These are phyloP conservation scores for Vitis hybrid DNA, from an alignment of 177 flowering plant genomes.

Conservation along the genomic window DNA sequence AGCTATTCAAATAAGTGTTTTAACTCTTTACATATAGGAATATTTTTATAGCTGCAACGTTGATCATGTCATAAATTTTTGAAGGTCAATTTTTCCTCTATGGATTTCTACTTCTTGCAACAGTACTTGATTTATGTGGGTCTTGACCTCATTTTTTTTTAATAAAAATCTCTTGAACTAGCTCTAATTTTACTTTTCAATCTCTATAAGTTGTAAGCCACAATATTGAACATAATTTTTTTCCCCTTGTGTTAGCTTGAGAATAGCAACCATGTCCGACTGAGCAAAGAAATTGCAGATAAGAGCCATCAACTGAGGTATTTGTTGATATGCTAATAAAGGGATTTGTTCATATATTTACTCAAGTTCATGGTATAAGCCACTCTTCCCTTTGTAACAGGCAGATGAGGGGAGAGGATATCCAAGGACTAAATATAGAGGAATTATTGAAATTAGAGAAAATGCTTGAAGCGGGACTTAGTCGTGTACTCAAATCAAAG, in stretches of 20 bases:
- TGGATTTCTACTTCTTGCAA: too few relatives aligned
- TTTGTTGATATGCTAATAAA: background rate
- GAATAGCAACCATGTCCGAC: constrained; percentile 18
- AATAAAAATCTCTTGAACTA: too few relatives aligned
- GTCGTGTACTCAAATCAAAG: constrained; percentile 38
- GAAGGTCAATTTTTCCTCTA: too few relatives aligned
- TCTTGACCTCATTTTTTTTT: too few relatives aligned
- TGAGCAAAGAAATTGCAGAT: constrained; percentile 36
- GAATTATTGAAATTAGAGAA: constrained; percentile 36
- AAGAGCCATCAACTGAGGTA: constrained; percentile 32
- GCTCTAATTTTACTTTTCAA: too few relatives aligned
- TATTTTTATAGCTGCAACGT: too few relatives aligned
- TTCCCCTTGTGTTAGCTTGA: constrained; percentile 21
- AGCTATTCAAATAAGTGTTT: too few relatives aligned
- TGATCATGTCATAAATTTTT: too few relatives aligned
- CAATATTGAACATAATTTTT: background rate
- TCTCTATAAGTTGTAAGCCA: too few relatives aligned
- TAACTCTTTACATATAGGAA: too few relatives aligned
- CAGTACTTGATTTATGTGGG: too few relatives aligned
- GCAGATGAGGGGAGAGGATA: constrained; percentile 43
- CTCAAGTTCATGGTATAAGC: background rate
- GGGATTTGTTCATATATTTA: background rate
- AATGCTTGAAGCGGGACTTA: constrained; percentile 34
- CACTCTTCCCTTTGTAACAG: constrained; percentile 8
- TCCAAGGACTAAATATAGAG: constrained; percentile 34